Conservation (phyloP, 331 rosid species). For the Malus hybrid region DNA sequence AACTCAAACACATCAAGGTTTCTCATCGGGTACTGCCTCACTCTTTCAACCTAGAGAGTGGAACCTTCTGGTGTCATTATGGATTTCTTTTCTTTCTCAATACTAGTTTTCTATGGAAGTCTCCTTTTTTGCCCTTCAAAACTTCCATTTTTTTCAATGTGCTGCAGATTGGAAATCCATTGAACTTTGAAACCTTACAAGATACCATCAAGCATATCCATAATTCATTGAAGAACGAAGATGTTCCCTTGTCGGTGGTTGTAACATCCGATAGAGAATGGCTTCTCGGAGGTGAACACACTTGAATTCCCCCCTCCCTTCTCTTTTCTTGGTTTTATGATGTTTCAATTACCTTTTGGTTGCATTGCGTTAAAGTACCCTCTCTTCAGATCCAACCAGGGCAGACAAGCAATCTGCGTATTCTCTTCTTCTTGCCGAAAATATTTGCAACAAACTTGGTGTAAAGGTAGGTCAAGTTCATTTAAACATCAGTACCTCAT, state of each 20-base stretch:
- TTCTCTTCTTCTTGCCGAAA: slow-evolving; percentile 86
- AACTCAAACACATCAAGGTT: slow-evolving; percentile 63
- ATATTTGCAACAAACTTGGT: slow-evolving; percentile 67
- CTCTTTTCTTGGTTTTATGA: not conserved
- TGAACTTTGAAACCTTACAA: slow-evolving; percentile 72
- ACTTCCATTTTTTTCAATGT: not conserved
- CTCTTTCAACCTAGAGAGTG: slow-evolving; percentile 5
- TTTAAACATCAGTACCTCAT: not conserved
- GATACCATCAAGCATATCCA: slow-evolving; percentile 60
- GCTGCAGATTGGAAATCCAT: slow-evolving; percentile 74
- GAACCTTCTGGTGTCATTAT: slow-evolving; percentile 11
- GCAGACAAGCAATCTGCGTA: slow-evolving; percentile 85
- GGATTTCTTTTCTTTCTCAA: not conserved
- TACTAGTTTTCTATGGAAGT: not conserved
- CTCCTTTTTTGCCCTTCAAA: not conserved
- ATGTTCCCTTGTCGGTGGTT: slow-evolving; percentile 66
- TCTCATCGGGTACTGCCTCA: slow-evolving; percentile 67
- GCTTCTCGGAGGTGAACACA: slow-evolving; percentile 71
- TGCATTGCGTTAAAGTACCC: slow-evolving; percentile 22
- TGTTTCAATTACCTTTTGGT: slow-evolving; percentile 12
- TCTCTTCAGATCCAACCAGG: slow-evolving; percentile 64
- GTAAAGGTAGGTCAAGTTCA: slow-evolving; percentile 49
- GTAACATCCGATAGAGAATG: slow-evolving; percentile 85
- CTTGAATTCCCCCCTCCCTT: not conserved
- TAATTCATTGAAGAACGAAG: slow-evolving; percentile 36